Evolutionary conservation across 2,329 filamentous ascomycete genomes (phyloP).

Genomic region (Alternaria metachromatica): DNA sequence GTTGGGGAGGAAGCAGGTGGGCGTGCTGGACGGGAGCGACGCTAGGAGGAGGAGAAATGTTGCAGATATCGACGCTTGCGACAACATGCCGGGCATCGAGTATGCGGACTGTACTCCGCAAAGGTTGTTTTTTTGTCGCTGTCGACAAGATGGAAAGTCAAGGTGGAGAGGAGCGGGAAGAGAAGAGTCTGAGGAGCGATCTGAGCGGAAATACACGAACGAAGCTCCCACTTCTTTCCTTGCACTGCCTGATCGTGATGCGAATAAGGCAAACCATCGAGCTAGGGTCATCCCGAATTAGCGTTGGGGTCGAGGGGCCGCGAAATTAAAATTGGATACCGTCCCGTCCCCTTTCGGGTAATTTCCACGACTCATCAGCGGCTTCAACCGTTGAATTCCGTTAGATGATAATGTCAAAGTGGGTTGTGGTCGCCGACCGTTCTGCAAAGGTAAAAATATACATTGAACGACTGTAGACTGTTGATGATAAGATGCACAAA

Average conservation of each 20-base stretch:
- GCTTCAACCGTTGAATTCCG: background rate
- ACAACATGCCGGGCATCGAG: background rate
- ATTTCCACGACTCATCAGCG: background rate
- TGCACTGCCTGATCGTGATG: background rate
- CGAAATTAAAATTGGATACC: background rate
- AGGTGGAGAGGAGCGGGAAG: background rate
- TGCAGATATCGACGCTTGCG: background rate
- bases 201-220: background rate
- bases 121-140: background rate
- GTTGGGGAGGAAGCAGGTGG: constrained; percentile 10
- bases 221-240: background rate
- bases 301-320: background rate
- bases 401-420: background rate
- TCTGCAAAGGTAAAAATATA: background rate
- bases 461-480: background rate
- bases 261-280: background rate
- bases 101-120: background rate
- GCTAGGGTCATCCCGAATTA: background rate
- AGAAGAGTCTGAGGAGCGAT: background rate
- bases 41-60: background rate
- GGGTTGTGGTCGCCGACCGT: background rate
- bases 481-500: background rate
- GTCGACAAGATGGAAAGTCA: background rate
- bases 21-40: background rate
- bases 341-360: background rate